phyloP scores from a whole-genome alignment of 257 asterid species.

The Solanum okadae region DNA sequence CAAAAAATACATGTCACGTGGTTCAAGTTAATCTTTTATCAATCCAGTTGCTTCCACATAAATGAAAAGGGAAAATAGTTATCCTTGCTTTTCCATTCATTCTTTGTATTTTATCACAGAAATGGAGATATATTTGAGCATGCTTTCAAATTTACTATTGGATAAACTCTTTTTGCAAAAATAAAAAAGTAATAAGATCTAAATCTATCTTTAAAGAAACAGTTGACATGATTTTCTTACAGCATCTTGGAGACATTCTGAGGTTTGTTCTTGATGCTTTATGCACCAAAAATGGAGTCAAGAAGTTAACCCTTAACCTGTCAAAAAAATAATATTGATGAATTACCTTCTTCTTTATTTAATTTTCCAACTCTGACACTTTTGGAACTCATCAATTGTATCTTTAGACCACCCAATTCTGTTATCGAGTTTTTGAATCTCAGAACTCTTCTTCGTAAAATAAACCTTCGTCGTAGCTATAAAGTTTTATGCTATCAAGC shows the following conservation, averaged over 20 bases:
- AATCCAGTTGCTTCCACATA: no score
- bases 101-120: no score
- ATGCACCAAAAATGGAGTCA: neutral
- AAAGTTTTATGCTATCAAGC: neutral
- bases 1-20: no score
- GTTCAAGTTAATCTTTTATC: no score
- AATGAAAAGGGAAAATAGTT: no score
- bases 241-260: neutral
- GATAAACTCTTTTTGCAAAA: no score
- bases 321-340: neutral
- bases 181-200: no score
- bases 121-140: no score
- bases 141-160: no score
- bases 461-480: neutral
- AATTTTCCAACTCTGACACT: neutral
- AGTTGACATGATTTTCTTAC: no score
- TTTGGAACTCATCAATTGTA: neutral
- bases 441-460: neutral
- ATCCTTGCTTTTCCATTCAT: no score
- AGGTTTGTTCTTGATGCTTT: neutral
- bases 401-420: neutral
- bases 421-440: neutral
- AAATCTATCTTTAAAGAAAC: no score
- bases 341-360: neutral
- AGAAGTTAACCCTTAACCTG: neutral